Base-by-base conservation (phyloP, 2,329 filamentous ascomycete species). In the Exserohilum turcica region DNA sequence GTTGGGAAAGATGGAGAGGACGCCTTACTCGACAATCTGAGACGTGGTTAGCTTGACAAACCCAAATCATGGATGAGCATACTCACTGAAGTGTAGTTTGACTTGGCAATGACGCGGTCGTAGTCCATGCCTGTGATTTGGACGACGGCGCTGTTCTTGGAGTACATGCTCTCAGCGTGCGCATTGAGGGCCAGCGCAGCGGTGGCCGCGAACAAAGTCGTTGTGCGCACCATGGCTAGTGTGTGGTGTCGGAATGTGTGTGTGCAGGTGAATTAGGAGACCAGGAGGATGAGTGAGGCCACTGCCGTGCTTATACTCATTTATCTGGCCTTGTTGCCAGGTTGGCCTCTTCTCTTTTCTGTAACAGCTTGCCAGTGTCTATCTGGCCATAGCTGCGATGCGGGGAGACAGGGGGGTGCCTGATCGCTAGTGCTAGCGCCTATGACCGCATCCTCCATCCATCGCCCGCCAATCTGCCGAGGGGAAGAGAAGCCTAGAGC, bases 71-170 rank as follows among this genome's bases (percentile, higher is more conserved):
- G n/a, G 4, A 27, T 16, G 3, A 6, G 2, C 9, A 24, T 4
- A 63, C 87, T 74, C 84, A 96, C 92, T 46, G 92, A 92, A 36
- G 92, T 95, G 76, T 97, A 82, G 72, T 97, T 97, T 24, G 92
- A 96, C 71, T 90, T 87, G 40, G 89, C 86, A 74, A 99, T 92
- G 61, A 96, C 78, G 58, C 82, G 84, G 71, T 93, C 86, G 75
- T 95, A 97, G 67, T 82, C 89, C 76, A 88, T 90, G 52, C 82
- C 83, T 66, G 89, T 87, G 60, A 97, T 78, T 74, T 95, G 91
- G 37, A 97, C 74, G 37, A 99, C 94, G 10, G 90, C 86, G 2
- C 92, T 97, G 73, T 83, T 90, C 79, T 93, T 95, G 55, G 86
- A 79, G 78, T 99, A 99, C 55, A 99, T 76, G 62, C 85, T 86